These are phyloP conservation scores for Pyricularia pennisetigena DNA, from an alignment of 2,329 filamentous ascomycete genomes.

Conservation along the genomic window DNA sequence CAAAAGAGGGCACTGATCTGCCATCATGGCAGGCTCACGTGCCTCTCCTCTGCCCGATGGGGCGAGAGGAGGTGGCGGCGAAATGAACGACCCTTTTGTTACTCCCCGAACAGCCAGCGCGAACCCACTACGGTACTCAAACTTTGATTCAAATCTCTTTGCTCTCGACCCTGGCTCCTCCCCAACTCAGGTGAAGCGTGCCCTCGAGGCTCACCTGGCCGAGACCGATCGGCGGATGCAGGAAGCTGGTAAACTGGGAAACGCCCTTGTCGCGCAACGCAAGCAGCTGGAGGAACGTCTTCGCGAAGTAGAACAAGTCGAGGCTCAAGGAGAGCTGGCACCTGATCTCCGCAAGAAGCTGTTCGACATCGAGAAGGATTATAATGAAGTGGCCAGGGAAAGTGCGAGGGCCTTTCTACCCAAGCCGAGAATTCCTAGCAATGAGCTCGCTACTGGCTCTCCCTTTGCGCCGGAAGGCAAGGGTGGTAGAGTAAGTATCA, in stretches of 20 bases:
- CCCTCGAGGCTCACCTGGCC: slow-evolving; percentile 80
- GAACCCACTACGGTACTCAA: slow-evolving; percentile 60
- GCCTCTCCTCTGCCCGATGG: slow-evolving; percentile 18
- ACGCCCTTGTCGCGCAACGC: slow-evolving; percentile 77
- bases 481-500: slow-evolving; percentile 39
- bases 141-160: slow-evolving; percentile 74
- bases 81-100: slow-evolving; percentile 49
- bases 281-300: slow-evolving; percentile 73
- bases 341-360: slow-evolving; percentile 77
- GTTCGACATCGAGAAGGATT: slow-evolving; percentile 83
- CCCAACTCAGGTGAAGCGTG: slow-evolving; percentile 77
- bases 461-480: slow-evolving; percentile 43
- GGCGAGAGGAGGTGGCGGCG: slow-evolving; percentile 25
- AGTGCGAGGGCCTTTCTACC: slow-evolving; percentile 80
- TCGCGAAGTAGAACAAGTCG: slow-evolving; percentile 71
- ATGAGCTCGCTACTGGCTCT: slow-evolving; percentile 44
- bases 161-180: slow-evolving; percentile 68
- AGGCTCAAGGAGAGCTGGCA: slow-evolving; percentile 68
- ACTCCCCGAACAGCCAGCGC: slow-evolving; percentile 26
- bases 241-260: slow-evolving; percentile 83
- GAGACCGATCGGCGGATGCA: slow-evolving; percentile 89
- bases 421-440: slow-evolving; percentile 71
- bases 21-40: slow-evolving; percentile 14
- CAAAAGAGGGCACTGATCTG: slow-evolving; percentile 5
- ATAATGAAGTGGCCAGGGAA: slow-evolving; percentile 86